A percentile compares a stretch with the other conserved stretches of the same genome.
Evolutionary conservation across 345 rosid species (phyloP).

Genomic region (Brassica rapa): DNA sequence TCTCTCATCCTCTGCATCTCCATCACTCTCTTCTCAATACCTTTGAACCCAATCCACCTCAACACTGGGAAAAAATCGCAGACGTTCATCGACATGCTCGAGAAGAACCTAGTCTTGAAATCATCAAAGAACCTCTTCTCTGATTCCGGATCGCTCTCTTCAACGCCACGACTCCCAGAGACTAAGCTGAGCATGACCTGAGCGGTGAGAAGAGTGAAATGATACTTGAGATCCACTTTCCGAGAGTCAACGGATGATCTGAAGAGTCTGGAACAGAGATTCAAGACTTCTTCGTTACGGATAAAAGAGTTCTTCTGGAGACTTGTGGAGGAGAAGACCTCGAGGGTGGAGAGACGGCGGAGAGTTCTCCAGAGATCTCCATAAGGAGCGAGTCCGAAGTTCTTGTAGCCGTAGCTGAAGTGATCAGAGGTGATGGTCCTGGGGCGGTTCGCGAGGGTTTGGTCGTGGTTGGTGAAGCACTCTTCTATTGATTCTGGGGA

Average conservation of each 20-base stretch:
- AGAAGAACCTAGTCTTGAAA: slow-evolving; percentile 49
- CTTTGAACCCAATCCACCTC: slow-evolving; percentile 52
- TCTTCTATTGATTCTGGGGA: slow-evolving; percentile 47
- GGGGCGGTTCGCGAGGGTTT: slow-evolving; percentile 56
- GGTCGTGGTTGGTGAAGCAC: slow-evolving; percentile 62
- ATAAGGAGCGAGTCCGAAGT: slow-evolving; percentile 41
- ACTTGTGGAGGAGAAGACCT: slow-evolving; percentile 48
- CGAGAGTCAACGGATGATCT: slow-evolving; percentile 3
- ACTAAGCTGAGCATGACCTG: slow-evolving; percentile 35
- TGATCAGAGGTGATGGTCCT: slow-evolving; percentile 39
- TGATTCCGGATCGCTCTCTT: slow-evolving; percentile 34
- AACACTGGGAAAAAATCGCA: slow-evolving; percentile 55
- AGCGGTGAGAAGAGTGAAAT: slow-evolving; percentile 30
- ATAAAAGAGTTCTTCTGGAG: slow-evolving; percentile 36
- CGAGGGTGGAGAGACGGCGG: slow-evolving; percentile 48
- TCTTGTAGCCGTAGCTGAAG: slow-evolving; percentile 48
- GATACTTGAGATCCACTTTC: slow-evolving; percentile 41
- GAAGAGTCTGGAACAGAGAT: slow-evolving; percentile 33
- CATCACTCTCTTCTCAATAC: slow-evolving; percentile 47
- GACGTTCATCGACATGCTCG: slow-evolving; percentile 38
- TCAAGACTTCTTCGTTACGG: slow-evolving; percentile 36
- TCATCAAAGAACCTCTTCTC: slow-evolving; percentile 42
- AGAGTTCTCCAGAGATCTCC: slow-evolving; percentile 63
- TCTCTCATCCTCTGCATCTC: slow-evolving; percentile 50
- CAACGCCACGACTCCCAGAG: slow-evolving; percentile 38